Base-by-base conservation (phyloP, 2,329 filamentous ascomycete species). In the Zasmidium angulare region DNA sequence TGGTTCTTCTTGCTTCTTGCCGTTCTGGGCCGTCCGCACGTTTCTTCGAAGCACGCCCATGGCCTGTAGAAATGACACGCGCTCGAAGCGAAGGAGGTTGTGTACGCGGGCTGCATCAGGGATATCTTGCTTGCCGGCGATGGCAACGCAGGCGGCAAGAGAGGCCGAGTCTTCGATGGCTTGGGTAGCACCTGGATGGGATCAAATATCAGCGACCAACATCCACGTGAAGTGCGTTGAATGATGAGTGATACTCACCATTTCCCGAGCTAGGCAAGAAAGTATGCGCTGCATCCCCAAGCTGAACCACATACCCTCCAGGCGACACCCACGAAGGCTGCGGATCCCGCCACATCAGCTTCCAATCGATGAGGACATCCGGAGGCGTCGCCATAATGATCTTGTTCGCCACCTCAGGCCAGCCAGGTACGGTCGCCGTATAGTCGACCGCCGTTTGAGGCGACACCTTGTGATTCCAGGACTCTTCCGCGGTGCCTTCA, bases 361-460 rank as follows among this genome's bases (percentile, higher is more conserved):
- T 75, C 59, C 78, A 81, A 71, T 81, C 77, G 60, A 82, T 75
- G 50, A 81, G 77, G 19, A 76, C 79, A 55, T 79, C 75, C 11
- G 70, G 66, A 9, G 78, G 78, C 12, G 77, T 79, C 56, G 69
- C 68, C 23, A 74, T 71, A 31, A 80, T 77, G 12, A 80, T 50
- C 21, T 51, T 22, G 21, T 59, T 48, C 14, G 57, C 57, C 12
- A 55, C 57, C 29, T 55, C 57, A 10, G 57, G 36, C 46, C 46
- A 59, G 23, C 52, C 57, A 20, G 24, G 43, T 22, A 59, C 50
- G 11, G 51, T 55, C 3, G 46, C 24, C 2, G 58, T 56, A 40
- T 48, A 52, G n/a, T 47, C 43, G 1, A 60, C 20, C 1, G 49
- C 58, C 46, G 47, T 46, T 14, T 52, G 47, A 1, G 40, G 22